Base-by-base conservation (phyloP, 192 early-diverging fungal genomes). In the Jimgerdemannia lactiflua region DNA sequence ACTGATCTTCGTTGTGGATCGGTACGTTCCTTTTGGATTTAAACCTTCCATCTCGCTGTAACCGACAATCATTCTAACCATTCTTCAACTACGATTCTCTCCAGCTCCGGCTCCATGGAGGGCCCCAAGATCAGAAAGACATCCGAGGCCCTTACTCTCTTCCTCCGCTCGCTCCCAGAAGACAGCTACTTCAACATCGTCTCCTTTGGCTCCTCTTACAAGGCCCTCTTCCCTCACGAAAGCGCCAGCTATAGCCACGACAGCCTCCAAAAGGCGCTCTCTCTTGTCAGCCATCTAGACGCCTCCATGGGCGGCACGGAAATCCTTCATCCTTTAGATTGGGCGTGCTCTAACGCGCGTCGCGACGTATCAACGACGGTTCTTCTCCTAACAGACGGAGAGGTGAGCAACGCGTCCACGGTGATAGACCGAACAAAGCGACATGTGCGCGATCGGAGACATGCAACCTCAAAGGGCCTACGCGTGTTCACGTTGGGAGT, bases 71-170 rank as follows among this genome's bases (percentile, higher is more conserved):
- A 59, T 59, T 59, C 6, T 59, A 29, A 29, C 29, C 77, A 64
- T 14, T 67, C 72, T 43, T 63, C 64, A 59, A 59, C 49, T 2
- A 59, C 49, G 6, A 49, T 73, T 65, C 66, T 76, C 39, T 71
- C 72, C 39, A 71, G 87, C 44, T 89, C 88, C 9, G 87, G 88
- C 14, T 90, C 88, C 14, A 88, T 88, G 87, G 3, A 39, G 3
- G 86, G 86, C 8, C 67, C 43, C 20, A 75, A 70, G 42, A 88
- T 88, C 14, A 40, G 64, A 4, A 79, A 86, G 49, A 81, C 75
- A 14, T 64, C 44, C 10, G 70, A 75, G 43, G 86, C 87, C 3
- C 77, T 88, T 39, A 70, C 83, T 49, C 65, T 88, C 18, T 72
- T 88, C 20, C 73, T 88, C 18, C 83, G 76, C 64, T 89, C 88